phyloP scores from a whole-genome alignment of 805 yeast genomes.

The Jamesozyma jinghongensis region DNA sequence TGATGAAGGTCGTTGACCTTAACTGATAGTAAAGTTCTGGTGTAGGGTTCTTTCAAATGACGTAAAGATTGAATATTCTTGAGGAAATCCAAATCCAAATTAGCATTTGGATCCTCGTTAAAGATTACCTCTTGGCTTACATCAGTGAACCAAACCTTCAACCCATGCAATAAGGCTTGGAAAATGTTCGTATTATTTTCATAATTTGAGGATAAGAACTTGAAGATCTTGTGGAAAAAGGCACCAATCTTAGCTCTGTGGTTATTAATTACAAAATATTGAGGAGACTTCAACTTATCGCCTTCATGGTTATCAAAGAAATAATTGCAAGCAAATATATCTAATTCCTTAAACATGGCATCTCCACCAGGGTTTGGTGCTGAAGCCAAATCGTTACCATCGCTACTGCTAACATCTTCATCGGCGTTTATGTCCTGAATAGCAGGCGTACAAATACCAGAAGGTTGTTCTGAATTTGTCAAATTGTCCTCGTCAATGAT shows the following conservation, averaged over 20 bases:
- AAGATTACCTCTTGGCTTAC: slow-evolving; percentile 65
- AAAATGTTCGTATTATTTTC: slow-evolving; percentile 58
- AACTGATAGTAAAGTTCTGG: slow-evolving; percentile 68
- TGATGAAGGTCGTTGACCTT: slow-evolving; percentile 66
- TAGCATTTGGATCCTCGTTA: slow-evolving; percentile 45
- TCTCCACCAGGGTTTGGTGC: neutral
- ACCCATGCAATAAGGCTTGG: slow-evolving; percentile 51
- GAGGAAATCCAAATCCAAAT: slow-evolving; percentile 47
- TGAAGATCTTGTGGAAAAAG: slow-evolving; percentile 50
- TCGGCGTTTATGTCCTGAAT: slow-evolving; percentile 49
- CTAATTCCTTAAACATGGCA: slow-evolving; percentile 40
- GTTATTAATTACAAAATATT: slow-evolving; percentile 48
- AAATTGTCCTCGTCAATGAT: slow-evolving; percentile 32
- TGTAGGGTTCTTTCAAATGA: slow-evolving; percentile 57
- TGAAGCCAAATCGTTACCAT: neutral
- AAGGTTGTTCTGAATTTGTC: slow-evolving; percentile 35
- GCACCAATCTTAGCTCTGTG: slow-evolving; percentile 52
- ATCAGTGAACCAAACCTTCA: slow-evolving; percentile 72
- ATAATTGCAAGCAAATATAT: slow-evolving; percentile 55
- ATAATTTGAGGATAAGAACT: slow-evolving; percentile 38
- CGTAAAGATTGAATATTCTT: slow-evolving; percentile 52
- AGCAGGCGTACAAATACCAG: slow-evolving; percentile 36
- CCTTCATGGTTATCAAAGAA: slow-evolving; percentile 49
- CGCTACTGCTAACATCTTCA: neutral
- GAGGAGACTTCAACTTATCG: slow-evolving; percentile 34